Evolutionary conservation across 805 yeast species (phyloP).

Genomic region (Hanseniaspora vineae): DNA sequence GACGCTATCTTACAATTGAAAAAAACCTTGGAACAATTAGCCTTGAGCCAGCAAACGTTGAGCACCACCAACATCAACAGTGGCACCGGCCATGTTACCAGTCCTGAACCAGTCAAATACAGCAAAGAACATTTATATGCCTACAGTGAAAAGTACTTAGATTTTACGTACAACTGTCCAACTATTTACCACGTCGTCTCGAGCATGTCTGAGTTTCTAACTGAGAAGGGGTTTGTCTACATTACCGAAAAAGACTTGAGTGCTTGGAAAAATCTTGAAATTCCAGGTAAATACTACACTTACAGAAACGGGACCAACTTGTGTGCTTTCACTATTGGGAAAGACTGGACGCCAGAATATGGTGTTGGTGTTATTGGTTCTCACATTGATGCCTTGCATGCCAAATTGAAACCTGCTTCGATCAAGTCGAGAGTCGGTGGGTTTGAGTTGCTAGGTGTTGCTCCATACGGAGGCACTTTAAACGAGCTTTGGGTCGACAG

Average conservation of each 20-base stretch:
- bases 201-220: constrained; percentile 35
- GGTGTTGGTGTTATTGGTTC: constrained; percentile 63
- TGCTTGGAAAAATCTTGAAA: constrained; percentile 16
- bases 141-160: constrained; percentile 41
- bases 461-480: constrained; percentile 70
- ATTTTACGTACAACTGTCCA: constrained; percentile 61
- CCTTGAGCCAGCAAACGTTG: constrained; percentile 7
- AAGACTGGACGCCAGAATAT: constrained; percentile 46
- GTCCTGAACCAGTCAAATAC: background rate
- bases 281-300: constrained; percentile 50
- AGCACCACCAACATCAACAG: background rate
- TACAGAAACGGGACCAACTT: constrained; percentile 55
- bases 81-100: background rate
- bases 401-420: constrained; percentile 60
- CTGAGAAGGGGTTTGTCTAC: constrained; percentile 48
- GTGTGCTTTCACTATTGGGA: constrained; percentile 59
- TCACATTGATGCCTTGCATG: constrained; percentile 66
- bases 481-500: constrained; percentile 66
- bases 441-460: constrained; percentile 66
- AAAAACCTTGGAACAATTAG: constrained; percentile 15
- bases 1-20: constrained; percentile 14
- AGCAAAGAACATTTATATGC: constrained; percentile 15
- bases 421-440: constrained; percentile 52
- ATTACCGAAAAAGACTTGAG: constrained; percentile 42
- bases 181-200: constrained; percentile 64